These are phyloP conservation scores for Jamesozyma jinghongensis DNA, from an alignment of 805 yeast species.

Conservation along the genomic window DNA sequence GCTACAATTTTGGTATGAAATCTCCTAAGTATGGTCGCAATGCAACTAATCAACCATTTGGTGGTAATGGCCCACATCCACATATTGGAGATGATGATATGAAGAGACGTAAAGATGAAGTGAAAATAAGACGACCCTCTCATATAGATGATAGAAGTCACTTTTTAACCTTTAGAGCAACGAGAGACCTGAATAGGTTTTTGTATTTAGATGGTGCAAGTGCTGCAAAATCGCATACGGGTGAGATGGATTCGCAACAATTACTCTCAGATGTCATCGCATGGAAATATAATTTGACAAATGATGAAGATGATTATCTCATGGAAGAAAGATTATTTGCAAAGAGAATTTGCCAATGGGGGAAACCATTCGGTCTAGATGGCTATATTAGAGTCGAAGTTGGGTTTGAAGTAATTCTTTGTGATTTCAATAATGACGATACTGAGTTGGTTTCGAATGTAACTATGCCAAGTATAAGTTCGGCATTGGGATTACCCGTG, in stretches of 20 bases:
- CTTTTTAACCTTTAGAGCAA: constrained; percentile 37
- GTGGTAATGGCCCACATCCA: constrained; percentile 3
- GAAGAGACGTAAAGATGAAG: no score
- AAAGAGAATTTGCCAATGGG: constrained; percentile 46
- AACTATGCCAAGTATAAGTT: constrained; percentile 32
- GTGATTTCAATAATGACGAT: constrained; percentile 45
- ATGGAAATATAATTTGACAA: constrained; percentile 7
- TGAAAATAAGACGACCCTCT: no score
- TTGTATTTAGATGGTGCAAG: constrained; percentile 58
- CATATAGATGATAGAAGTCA: constrained; percentile 1
- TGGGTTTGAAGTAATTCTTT: constrained; percentile 53
- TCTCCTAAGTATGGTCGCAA: constrained; percentile 17
- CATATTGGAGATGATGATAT: background rate
- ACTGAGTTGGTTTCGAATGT: constrained; percentile 39
- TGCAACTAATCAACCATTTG: constrained; percentile 2
- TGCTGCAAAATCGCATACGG: constrained; percentile 49
- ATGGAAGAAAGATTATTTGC: constrained; percentile 41
- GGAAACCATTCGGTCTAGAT: constrained; percentile 42
- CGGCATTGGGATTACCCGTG: constrained; percentile 34
- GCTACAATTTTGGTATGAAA: constrained; percentile 38
- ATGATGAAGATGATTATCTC: constrained; percentile 11
- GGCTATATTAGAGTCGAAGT: constrained; percentile 51
- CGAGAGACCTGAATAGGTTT: constrained; percentile 39
- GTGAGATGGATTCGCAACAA: constrained; percentile 54
- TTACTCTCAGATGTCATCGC: constrained; percentile 32